phyloP scores from a whole-genome alignment of 78 protist species.

The Guillardia theta region DNA sequence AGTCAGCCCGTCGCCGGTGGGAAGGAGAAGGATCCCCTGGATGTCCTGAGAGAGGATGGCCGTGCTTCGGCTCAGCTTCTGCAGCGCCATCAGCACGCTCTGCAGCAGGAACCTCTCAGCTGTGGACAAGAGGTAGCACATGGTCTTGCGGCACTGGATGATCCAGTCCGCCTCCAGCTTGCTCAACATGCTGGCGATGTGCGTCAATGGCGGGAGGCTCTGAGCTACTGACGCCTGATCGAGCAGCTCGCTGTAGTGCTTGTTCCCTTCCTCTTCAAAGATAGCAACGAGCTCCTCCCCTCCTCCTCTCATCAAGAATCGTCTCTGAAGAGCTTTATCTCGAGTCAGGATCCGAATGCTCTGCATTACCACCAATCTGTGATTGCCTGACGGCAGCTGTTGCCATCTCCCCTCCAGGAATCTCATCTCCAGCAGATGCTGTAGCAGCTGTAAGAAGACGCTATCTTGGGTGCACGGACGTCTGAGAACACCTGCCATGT shows the following conservation, averaged over 20 bases:
- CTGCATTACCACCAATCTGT: neutral
- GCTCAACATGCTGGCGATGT: neutral
- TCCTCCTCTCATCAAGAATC: neutral
- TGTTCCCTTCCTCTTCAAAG: neutral
- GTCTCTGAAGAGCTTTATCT: neutral
- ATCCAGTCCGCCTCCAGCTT: neutral
- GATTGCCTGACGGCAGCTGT: neutral
- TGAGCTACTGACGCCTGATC: neutral
- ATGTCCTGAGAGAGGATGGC: neutral
- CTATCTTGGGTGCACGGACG: neutral
- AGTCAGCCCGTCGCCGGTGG: neutral
- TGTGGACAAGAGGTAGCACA: constrained; percentile 1
- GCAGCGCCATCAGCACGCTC: constrained; percentile 12
- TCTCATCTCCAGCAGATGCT: neutral
- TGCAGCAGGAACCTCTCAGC: constrained; percentile 37
- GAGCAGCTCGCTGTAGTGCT: neutral
- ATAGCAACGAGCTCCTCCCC: neutral
- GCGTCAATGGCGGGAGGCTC: neutral
- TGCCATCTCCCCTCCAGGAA: neutral
- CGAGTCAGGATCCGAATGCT: neutral
- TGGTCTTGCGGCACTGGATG: neutral
- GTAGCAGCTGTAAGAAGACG: neutral
- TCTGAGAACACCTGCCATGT: too few species aligned
- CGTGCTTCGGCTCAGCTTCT: neutral
- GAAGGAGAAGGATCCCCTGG: neutral